These are phyloP conservation scores for Bidens hawaiensis DNA, from an alignment of 140 eudicot species.

Conservation along the genomic window DNA sequence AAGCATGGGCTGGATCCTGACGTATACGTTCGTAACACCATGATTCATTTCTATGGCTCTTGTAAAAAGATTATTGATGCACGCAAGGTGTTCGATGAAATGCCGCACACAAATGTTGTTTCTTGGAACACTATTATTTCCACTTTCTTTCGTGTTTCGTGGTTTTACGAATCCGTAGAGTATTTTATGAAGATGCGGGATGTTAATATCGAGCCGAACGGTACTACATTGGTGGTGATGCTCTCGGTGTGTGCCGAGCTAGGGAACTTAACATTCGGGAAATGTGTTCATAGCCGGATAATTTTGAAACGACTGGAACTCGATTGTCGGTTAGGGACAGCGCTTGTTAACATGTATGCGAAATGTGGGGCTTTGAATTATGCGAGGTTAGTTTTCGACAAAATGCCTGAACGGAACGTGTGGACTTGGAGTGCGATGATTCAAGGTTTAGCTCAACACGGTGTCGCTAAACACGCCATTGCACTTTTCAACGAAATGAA, in stretches of 20 bases:
- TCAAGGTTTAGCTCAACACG: slow-evolving; percentile 75
- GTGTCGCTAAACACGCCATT: slow-evolving; percentile 46
- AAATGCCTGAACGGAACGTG: slow-evolving; percentile 34
- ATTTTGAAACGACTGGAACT: slow-evolving; percentile 35
- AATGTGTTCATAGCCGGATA: slow-evolving; percentile 48
- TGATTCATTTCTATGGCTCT: slow-evolving; percentile 50
- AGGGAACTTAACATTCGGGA: slow-evolving; percentile 63
- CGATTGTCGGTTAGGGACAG: slow-evolving; percentile 52
- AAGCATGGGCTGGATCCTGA: slow-evolving; percentile 53
- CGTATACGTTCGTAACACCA: slow-evolving; percentile 50
- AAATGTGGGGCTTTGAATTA: slow-evolving; percentile 55
- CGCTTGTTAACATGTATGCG: slow-evolving; percentile 71
- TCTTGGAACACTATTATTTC: slow-evolving; percentile 77
- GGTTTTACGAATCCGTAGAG: slow-evolving; percentile 37
- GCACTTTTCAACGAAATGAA: slow-evolving; percentile 50
- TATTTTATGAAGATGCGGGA: slow-evolving; percentile 37
- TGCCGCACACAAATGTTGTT: slow-evolving; percentile 51
- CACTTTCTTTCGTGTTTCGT: slow-evolving; percentile 34
- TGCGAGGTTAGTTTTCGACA: slow-evolving; percentile 47
- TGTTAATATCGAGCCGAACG: slow-evolving; percentile 41
- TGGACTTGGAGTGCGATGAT: slow-evolving; percentile 89
- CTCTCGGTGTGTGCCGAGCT: slow-evolving; percentile 61
- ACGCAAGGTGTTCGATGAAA: slow-evolving; percentile 60
- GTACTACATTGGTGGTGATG: slow-evolving; percentile 59
- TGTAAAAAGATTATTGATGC: slow-evolving; percentile 53